Base-by-base conservation (phyloP, 2,329 filamentous ascomycete genomes). In the Alternaria sp. region DNA sequence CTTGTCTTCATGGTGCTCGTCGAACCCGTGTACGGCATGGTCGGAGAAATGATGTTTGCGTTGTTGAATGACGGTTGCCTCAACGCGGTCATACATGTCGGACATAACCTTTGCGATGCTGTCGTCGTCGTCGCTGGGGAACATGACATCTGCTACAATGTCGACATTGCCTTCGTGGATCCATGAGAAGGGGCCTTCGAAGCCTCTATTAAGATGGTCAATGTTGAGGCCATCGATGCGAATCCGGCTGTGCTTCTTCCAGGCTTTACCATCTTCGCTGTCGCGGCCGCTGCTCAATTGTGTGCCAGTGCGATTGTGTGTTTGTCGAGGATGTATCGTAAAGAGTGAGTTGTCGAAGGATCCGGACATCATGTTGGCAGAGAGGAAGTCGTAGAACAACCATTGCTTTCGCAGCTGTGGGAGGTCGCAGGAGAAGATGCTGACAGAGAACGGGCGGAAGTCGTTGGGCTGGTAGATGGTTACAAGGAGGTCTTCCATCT, bases 121-220 rank as follows among this genome's bases (percentile, higher is more conserved):
- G 64, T 94, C 93, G 60, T 97, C 92, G 41, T 89, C 88, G 56
- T 98, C 95, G 32, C 89, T 88, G 0, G 95, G 95, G 63, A 99
- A 92, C 88, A 97, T 94, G 66, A 99, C 89, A 73, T 99, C 95
- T 7, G 95, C 92, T 14, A 98, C 90, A 63, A 99, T 97, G 75
- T 99, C 95, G 41, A 99, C 93, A 64, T 95, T 97, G 34, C 95
- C 95, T 80, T 98, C 93, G 68, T 96, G 92, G 54, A 99, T 99
- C 95, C 95, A 99, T 4, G 93, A 94, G 78, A 99, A 97, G 0
- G 94, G 94, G 0, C 95, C 95, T 63, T 95, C 89, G 18, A 97
- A 93, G 25, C 94, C 94, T 43, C 93, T 89, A 75, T 99, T 99
- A 10, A 99, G 85, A 77, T 99, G 95, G 72, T 98, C 95, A 56